A percentile compares a stretch with the other conserved stretches of the same genome.
These are phyloP conservation scores for Hypoxylon trugodes DNA, from an alignment of 495 filamentous ascomycete species.

Conservation along the genomic window DNA sequence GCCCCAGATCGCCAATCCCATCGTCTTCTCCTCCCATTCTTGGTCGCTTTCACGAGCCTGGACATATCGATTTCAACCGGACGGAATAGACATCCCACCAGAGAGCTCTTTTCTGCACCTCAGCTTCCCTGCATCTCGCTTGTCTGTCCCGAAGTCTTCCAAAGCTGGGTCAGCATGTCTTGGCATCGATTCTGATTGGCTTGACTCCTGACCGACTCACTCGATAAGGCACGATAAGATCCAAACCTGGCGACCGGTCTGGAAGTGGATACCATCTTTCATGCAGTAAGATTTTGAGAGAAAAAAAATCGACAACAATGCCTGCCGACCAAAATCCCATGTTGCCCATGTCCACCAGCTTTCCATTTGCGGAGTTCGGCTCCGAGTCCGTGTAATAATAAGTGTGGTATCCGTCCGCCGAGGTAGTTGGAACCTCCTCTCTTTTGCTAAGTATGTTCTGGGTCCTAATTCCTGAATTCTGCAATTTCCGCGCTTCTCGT, in stretches of 20 bases:
- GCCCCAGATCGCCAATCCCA: slow-evolving; percentile 13
- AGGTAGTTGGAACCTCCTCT: slow-evolving; percentile 10
- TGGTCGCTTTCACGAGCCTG: slow-evolving; percentile 14
- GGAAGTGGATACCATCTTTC: slow-evolving; percentile 26
- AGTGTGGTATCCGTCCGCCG: slow-evolving; percentile 40
- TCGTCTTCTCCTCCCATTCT: slow-evolving; percentile 6
- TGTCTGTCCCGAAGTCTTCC: slow-evolving; percentile 38
- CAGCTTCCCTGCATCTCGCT: slow-evolving; percentile 39
- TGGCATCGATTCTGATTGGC: slow-evolving; percentile 31
- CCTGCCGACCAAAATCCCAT: slow-evolving; percentile 39
- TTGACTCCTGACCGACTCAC: slow-evolving; percentile 31
- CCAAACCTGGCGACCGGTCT: slow-evolving; percentile 39
- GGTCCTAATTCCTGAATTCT: slow-evolving; percentile 29
- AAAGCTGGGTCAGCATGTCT: slow-evolving; percentile 23
- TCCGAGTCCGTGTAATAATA: slow-evolving; percentile 38
- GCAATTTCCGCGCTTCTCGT: slow-evolving; percentile 35
- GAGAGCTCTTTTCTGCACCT: slow-evolving; percentile 34
- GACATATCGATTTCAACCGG: slow-evolving; percentile 35
- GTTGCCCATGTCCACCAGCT: slow-evolving; percentile 24
- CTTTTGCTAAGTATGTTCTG: slow-evolving; percentile 3
- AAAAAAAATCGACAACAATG: slow-evolving; percentile 38
- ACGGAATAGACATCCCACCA: slow-evolving; percentile 26
- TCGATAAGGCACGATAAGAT: slow-evolving; percentile 41
- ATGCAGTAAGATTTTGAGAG: slow-evolving; percentile 41
- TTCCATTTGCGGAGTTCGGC: slow-evolving; percentile 40